phyloP scores from a whole-genome alignment of 768 basidiomycete genomes.

The Boletus pseudo-olivaceus region DNA sequence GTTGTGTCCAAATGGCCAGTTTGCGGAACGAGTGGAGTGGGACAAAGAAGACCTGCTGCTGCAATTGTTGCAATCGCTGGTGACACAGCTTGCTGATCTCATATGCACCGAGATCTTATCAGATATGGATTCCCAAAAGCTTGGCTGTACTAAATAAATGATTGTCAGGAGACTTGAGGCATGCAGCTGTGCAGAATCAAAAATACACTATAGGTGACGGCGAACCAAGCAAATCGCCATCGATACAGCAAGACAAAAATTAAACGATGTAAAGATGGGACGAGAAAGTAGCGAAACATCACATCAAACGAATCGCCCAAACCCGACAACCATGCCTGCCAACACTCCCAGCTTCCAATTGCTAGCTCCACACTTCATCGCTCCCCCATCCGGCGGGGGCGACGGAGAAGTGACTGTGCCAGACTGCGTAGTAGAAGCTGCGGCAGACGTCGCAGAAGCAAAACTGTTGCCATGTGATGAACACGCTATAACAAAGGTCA shows the following conservation, averaged over 20 bases:
- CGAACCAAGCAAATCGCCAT: background rate
- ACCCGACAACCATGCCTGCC: background rate
- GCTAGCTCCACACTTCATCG: background rate
- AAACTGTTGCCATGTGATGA: constrained; percentile 21
- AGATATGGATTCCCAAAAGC: background rate
- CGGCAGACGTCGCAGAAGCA: constrained; percentile 48
- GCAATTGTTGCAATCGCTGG: background rate
- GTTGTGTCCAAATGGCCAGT: background rate
- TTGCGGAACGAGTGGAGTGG: constrained; percentile 1
- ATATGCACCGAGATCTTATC: constrained; percentile 19
- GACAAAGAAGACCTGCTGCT: background rate
- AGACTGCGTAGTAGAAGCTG: constrained; percentile 37
- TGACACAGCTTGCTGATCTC: constrained; percentile 14
- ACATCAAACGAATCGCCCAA: constrained; percentile 13
- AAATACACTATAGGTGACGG: background rate
- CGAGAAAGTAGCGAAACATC: background rate
- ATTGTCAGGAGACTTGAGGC: background rate
- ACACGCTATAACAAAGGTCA: background rate
- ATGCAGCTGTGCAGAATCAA: background rate
- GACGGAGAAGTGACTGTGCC: constrained; percentile 37
- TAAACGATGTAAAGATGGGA: background rate
- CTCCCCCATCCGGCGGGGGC: background rate
- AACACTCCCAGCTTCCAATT: constrained; percentile 6
- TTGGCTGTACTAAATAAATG: background rate
- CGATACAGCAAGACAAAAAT: background rate